These are phyloP conservation scores for Radiomyces spectabilis DNA, from an alignment of 192 early-diverging fungal genomes.

Conservation along the genomic window DNA sequence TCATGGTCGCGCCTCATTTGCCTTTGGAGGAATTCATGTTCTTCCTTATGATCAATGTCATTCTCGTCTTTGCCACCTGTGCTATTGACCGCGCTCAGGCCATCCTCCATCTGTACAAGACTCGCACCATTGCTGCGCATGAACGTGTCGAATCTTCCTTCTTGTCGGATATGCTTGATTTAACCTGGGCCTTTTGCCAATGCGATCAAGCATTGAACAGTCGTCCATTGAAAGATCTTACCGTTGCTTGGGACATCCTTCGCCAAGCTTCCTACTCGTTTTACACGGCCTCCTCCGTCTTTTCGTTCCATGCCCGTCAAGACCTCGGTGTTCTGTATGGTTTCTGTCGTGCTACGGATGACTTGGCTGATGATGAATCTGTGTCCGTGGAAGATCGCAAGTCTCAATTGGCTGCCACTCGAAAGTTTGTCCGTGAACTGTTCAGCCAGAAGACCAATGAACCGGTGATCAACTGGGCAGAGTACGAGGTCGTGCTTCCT, in stretches of 20 bases:
- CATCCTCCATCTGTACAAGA: conserved; percentile 12
- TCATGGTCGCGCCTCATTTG: conserved; percentile 28
- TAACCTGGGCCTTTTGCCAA: conserved; percentile 9
- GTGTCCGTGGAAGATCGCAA: conserved; percentile 6
- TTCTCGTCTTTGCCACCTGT: conserved; percentile 30
- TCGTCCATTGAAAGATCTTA: conserved; percentile 10
- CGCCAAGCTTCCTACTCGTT: conserved; percentile 20
- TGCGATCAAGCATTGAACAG: conserved; percentile 7
- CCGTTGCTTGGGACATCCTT: conserved; percentile 12
- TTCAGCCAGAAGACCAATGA: conserved; percentile 5
- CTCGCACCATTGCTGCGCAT: background rate
- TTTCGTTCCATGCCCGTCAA: conserved; percentile 20
- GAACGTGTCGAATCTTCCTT: background rate
- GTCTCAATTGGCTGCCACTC: conserved; percentile 3
- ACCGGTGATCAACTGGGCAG: conserved; percentile 16
- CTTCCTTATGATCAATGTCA: conserved; percentile 37
- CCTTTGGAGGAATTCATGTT: conserved; percentile 45
- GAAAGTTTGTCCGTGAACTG: conserved; percentile 18
- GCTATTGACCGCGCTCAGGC: conserved; percentile 23
- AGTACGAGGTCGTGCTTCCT: conserved; percentile 8
- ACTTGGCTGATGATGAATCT: conserved; percentile 23
- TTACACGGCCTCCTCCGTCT: conserved; percentile 25
- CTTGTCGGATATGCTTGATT: background rate
- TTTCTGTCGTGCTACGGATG: conserved; percentile 30
- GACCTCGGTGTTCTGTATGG: conserved; percentile 27